These are phyloP conservation scores for Apophysomyces trapeziformis DNA, from an alignment of 371 early-diverging fungal genomes.

Conservation along the genomic window DNA sequence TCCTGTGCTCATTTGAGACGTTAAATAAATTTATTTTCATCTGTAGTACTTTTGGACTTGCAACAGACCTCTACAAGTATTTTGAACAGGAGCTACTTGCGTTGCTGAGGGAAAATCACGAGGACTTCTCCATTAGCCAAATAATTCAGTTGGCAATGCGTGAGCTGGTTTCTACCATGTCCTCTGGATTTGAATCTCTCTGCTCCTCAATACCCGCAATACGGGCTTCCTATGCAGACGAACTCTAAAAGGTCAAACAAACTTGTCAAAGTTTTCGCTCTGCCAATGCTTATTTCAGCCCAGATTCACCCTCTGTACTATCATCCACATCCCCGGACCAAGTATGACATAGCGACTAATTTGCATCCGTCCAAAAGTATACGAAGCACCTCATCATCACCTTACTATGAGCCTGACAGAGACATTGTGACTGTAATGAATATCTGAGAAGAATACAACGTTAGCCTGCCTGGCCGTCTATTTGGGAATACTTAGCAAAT, in stretches of 20 bases:
- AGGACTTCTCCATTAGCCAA: background rate
- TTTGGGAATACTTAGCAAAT: constrained; percentile 1
- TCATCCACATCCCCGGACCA: background rate
- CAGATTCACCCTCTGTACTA: background rate
- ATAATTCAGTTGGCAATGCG: background rate
- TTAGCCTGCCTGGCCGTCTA: background rate
- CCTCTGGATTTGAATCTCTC: too few relatives aligned
- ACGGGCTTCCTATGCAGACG: too few relatives aligned
- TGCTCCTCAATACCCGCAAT: too few relatives aligned
- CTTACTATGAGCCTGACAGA: background rate
- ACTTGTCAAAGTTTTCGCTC: too few relatives aligned
- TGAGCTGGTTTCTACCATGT: background rate
- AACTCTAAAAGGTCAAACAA: too few relatives aligned
- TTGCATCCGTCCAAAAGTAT: background rate
- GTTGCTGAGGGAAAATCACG: background rate
- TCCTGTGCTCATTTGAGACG: too few relatives aligned
- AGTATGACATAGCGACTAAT: background rate
- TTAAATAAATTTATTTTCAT: too few relatives aligned
- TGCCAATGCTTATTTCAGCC: constrained; percentile 1
- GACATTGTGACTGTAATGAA: background rate
- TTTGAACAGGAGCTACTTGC: constrained; percentile 2
- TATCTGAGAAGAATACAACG: background rate
- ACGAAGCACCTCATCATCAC: background rate
- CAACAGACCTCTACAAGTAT: background rate
- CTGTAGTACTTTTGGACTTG: constrained; percentile 15